These are phyloP conservation scores for Calonectria pauciramosa DNA, from an alignment of 2,329 filamentous ascomycete species.

Conservation along the genomic window DNA sequence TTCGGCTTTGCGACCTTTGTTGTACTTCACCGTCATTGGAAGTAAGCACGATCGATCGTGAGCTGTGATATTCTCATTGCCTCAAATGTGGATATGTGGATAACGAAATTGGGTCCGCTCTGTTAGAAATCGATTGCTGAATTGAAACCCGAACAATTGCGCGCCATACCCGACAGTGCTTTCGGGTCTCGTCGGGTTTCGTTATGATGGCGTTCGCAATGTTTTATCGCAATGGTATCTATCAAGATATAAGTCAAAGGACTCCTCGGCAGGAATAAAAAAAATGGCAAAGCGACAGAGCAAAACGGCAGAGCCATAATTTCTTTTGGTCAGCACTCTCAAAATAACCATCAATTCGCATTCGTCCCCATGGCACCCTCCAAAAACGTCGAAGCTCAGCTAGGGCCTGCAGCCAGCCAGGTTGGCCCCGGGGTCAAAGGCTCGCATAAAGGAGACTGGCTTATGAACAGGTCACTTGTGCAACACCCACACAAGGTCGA, in stretches of 20 bases:
- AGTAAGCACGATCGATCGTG: neutral
- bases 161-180: neutral
- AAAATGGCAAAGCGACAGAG: neutral
- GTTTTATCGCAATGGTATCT: neutral
- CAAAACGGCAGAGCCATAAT: neutral
- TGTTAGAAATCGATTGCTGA: neutral
- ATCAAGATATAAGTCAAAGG: neutral
- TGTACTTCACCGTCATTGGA: neutral
- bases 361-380: neutral
- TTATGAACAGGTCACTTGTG: constrained; percentile 48
- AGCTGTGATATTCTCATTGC: neutral
- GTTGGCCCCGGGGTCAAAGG: neutral
- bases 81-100: neutral
- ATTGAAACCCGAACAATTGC: neutral
- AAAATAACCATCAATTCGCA: neutral
- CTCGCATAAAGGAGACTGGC: constrained; percentile 9
- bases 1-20: neutral
- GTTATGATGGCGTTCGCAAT: constrained; percentile 1
- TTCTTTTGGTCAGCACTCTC: neutral
- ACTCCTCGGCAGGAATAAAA: neutral
- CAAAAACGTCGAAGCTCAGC: neutral
- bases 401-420: neutral
- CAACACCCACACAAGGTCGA: constrained; percentile 52
- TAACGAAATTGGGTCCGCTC: neutral
- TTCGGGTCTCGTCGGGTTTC: constrained; percentile 3